Conservation (phyloP, 495 filamentous ascomycete genomes). For the Neurospora sublineolata region DNA sequence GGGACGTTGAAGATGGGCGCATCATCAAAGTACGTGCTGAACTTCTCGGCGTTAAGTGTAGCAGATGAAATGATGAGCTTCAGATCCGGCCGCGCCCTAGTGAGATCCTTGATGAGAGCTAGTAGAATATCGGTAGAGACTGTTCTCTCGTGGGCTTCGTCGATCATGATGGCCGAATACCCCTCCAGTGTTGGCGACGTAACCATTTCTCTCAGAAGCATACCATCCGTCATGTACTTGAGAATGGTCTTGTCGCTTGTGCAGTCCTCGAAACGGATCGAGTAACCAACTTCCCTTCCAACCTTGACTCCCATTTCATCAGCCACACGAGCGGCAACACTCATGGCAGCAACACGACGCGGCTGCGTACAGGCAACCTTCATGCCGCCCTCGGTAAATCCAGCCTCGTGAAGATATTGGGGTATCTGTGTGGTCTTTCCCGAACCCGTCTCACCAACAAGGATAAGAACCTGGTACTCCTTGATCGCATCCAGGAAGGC, state of each 20-base stretch:
- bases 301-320: conserved; percentile 89
- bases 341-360: conserved; percentile 94
- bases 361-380: conserved; percentile 77
- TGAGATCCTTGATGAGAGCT: conserved; percentile 85
- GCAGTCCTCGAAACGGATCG: conserved; percentile 89
- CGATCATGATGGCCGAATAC: conserved; percentile 92
- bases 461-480: conserved; percentile 66
- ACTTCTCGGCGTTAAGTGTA: conserved; percentile 91
- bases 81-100: conserved; percentile 72
- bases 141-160: conserved; percentile 93
- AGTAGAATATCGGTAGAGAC: conserved; percentile 86
- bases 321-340: conserved; percentile 84
- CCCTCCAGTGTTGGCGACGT: conserved; percentile 75
- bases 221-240: conserved; percentile 98
- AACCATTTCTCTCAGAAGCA: conserved; percentile 85
- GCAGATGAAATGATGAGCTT: conserved; percentile 91
- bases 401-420: conserved; percentile 81
- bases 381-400: conserved; percentile 67
- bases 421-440: conserved; percentile 86
- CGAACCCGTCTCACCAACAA: conserved; percentile 81
- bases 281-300: conserved; percentile 89
- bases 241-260: conserved; percentile 87
- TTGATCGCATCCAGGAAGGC: conserved; percentile 61
- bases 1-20: conserved; percentile 95
- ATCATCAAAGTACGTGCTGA: conserved; percentile 85